Conservation (phyloP, 768 basidiomycete species). For the Collybia sp. region DNA sequence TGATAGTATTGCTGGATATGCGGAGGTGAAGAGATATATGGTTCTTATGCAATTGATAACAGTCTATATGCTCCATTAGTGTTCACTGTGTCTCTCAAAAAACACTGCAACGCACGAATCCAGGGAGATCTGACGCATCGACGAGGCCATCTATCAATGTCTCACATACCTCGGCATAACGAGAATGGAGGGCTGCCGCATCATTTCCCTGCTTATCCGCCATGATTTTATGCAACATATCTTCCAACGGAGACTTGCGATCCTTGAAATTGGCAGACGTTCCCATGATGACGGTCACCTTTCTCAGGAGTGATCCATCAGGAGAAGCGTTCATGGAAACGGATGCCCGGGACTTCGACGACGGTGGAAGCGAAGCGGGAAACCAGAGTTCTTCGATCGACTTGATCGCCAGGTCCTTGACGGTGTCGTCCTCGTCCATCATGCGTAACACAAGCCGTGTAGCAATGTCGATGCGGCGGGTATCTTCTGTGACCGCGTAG, state of each 20-base stretch:
- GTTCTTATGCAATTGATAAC: conserved; percentile 82
- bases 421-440: conserved; percentile 90
- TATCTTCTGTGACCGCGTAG: conserved; percentile 60
- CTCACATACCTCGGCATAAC: conserved; percentile 82
- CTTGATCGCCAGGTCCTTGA: conserved; percentile 90
- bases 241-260: conserved; percentile 78
- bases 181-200: conserved; percentile 47
- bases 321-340: conserved; percentile 23
- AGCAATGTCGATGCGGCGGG: conserved; percentile 73
- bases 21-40: conserved; percentile 76
- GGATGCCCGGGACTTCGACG: conserved; percentile 31
- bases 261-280: conserved; percentile 82
- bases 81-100: neutral
- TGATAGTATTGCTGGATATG: conserved; percentile 83
- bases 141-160: conserved; percentile 84
- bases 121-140: conserved; percentile 76
- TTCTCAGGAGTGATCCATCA: conserved; percentile 50
- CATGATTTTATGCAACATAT: conserved; percentile 80
- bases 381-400: conserved; percentile 94
- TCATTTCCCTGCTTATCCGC: conserved; percentile 61
- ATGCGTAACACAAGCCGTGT: conserved; percentile 78
- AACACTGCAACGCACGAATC: conserved; percentile 51
- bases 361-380: conserved; percentile 27
- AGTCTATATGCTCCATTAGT: conserved; percentile 40
- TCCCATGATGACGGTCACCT: conserved; percentile 81